Conservation (phyloP, 2,329 filamentous ascomycete genomes). For the Fonsecaea multimorphosa region DNA sequence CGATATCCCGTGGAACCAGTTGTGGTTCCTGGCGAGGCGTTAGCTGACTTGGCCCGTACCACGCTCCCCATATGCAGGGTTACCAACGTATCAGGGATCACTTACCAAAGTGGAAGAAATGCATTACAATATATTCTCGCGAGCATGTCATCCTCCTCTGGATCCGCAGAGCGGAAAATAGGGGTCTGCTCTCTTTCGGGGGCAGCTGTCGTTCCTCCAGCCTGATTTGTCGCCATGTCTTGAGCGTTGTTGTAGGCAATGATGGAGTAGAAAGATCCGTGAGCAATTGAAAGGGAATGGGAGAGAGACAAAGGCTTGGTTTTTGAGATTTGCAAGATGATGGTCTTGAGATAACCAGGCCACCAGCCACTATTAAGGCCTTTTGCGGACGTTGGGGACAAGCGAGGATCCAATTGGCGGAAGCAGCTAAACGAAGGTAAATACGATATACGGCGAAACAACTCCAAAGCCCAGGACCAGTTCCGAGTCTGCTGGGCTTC, state of each 20-base stretch:
- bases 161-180: constrained; percentile 20
- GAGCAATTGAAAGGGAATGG: background rate
- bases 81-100: background rate
- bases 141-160: constrained; percentile 28
- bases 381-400: background rate
- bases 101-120: constrained; percentile 33
- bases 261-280: background rate
- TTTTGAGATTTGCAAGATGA: background rate
- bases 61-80: background rate
- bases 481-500: background rate
- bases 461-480: background rate
- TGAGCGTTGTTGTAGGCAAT: background rate
- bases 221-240: background rate
- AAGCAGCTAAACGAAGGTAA: background rate
- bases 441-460: background rate
- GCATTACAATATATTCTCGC: constrained; percentile 34
- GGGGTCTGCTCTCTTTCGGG: background rate
- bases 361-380: background rate
- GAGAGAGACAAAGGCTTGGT: background rate
- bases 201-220: background rate
- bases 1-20: constrained; percentile 31
- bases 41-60: background rate
- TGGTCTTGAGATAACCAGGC: background rate
- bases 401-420: constrained; percentile 3
- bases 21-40: constrained; percentile 31